These are phyloP conservation scores for Aspergillus nidulans DNA, from an alignment of 495 filamentous ascomycete species.

Conservation along the genomic window DNA sequence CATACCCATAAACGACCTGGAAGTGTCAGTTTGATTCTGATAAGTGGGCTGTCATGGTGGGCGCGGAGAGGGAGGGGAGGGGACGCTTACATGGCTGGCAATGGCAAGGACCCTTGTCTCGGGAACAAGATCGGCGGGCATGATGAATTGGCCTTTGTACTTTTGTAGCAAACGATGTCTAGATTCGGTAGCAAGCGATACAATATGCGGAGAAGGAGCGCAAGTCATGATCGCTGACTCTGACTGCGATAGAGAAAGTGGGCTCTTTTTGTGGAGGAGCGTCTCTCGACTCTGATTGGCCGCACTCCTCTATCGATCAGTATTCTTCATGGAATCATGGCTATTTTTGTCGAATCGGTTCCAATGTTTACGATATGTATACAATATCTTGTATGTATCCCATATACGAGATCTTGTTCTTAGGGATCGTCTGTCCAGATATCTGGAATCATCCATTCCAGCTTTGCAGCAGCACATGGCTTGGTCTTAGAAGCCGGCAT, in stretches of 20 bases:
- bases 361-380: too few species aligned
- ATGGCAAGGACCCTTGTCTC: constrained; percentile 88
- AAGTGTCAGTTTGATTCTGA: constrained; percentile 14
- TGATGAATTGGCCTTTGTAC: constrained; percentile 15
- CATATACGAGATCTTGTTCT: too few species aligned
- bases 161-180: not conserved
- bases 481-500: not conserved
- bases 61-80: not conserved
- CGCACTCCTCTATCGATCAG: not conserved
- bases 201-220: not conserved
- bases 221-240: not conserved
- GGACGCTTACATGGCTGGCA: constrained; percentile 77
- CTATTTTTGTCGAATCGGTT: too few species aligned
- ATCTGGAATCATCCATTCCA: not conserved
- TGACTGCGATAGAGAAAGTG: not conserved
- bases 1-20: constrained; percentile 78
- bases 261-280: not conserved
- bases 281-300: constrained; percentile 5
- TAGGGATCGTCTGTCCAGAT: too few species aligned
- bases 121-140: constrained; percentile 54
- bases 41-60: constrained; percentile 1
- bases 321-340: not conserved
- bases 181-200: not conserved
- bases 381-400: too few species aligned
- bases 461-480: not conserved